phyloP scores from a whole-genome alignment of 1,284 basidiomycete species.

The Earliella scabrosa region DNA sequence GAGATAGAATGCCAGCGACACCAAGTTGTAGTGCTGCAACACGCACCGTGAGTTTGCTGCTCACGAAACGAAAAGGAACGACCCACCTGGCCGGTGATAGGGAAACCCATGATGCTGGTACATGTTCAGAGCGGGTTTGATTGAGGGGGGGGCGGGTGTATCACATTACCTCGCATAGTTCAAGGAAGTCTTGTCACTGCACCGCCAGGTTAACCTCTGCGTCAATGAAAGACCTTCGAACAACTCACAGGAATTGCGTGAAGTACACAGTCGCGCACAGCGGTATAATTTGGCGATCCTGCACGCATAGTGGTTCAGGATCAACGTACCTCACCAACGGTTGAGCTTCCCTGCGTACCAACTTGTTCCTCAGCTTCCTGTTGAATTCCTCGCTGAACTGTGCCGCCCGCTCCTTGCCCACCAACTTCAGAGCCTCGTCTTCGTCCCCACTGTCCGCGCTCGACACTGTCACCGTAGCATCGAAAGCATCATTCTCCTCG shows the following conservation, averaged over 20 bases:
- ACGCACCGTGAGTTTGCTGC: too few relatives aligned
- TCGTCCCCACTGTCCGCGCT: slow-evolving; percentile 44
- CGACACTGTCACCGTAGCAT: slow-evolving; percentile 21
- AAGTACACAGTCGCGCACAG: slow-evolving; percentile 71
- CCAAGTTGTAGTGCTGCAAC: slow-evolving; percentile 64
- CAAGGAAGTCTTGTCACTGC: slow-evolving; percentile 68
- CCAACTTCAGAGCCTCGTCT: slow-evolving; percentile 64
- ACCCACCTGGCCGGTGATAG: slow-evolving; percentile 60
- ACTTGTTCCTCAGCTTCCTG: slow-evolving; percentile 55
- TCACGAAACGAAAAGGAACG: not conserved
- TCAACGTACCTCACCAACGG: not conserved
- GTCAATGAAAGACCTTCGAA: not conserved
- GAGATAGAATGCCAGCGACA: slow-evolving; percentile 69
- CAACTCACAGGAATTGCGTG: slow-evolving; percentile 61
- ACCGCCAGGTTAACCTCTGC: not conserved
- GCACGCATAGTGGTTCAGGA: not conserved
- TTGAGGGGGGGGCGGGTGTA: too few relatives aligned
- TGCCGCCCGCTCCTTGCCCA: slow-evolving; percentile 52
- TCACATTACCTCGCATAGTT: slow-evolving; percentile 66
- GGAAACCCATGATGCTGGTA: slow-evolving; percentile 65
- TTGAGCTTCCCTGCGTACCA: slow-evolving; percentile 42
- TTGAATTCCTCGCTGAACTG: slow-evolving; percentile 69
- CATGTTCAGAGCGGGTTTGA: slow-evolving; percentile 10
- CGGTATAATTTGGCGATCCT: slow-evolving; percentile 64
- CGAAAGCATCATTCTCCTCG: slow-evolving; percentile 29